Percentiles rank a stretch among this genome's conserved stretches.
Evolutionary conservation across 75 land plant genomes (phyloP).

Genomic region (Gnetum montanum): DNA sequence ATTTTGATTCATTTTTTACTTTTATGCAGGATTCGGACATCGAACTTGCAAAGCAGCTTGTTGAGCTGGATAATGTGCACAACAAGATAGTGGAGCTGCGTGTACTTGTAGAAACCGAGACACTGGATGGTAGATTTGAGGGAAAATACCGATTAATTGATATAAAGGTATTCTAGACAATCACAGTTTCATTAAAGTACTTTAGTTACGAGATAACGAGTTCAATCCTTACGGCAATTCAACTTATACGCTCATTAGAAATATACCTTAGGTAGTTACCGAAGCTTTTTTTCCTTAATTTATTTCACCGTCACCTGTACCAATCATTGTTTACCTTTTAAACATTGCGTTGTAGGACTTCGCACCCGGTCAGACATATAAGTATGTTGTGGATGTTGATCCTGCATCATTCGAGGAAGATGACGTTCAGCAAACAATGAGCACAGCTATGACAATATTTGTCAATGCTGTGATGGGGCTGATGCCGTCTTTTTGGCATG

Average conservation of each 20-base stretch:
- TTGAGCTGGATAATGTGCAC: constrained; percentile 30
- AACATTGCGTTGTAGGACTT: constrained; percentile 17
- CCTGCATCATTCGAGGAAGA: constrained; percentile 30
- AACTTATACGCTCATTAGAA: no score
- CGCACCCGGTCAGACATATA: constrained; percentile 18
- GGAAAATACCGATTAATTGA: constrained; percentile 30
- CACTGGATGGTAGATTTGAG: constrained; percentile 28
- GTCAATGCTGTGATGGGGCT: constrained; percentile 50
- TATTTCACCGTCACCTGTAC: no score
- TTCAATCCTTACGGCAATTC: no score
- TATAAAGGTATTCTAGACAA: constrained; percentile 15
- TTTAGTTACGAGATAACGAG: no score
- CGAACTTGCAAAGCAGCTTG: constrained; percentile 36
- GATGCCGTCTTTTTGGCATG: constrained; percentile 48
- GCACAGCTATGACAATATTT: constrained; percentile 39
- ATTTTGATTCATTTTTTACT: no score
- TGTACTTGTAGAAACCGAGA: constrained; percentile 27
- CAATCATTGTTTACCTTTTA: neutral
- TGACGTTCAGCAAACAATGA: constrained; percentile 17
- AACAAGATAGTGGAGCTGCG: constrained; percentile 39
- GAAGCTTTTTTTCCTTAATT: neutral
- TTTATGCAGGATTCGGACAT: constrained; percentile 46
- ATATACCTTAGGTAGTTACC: neutral
- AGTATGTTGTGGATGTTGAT: constrained; percentile 36
- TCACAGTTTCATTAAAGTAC: neutral